Conservation (phyloP, 2,329 filamentous ascomycete species). For the Massarina eburnea region DNA sequence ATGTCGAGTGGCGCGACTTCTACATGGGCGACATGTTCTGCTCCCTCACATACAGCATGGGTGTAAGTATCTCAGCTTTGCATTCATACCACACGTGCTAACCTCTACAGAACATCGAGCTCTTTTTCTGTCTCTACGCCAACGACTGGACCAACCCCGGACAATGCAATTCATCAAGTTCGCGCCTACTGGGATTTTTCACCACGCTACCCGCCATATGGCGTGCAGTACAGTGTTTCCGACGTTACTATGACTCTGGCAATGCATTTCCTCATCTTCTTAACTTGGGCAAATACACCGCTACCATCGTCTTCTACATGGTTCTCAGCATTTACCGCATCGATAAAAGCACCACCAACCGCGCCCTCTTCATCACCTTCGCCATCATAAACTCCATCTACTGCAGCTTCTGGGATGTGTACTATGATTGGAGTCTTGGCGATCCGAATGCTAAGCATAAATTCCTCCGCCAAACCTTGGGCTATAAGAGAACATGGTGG, state of each 20-base stretch:
- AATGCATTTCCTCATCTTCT: conserved; percentile 90
- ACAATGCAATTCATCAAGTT: conserved; percentile 84
- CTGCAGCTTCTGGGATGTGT: conserved; percentile 85
- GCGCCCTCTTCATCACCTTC: conserved; percentile 75
- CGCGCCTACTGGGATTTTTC: conserved; percentile 83
- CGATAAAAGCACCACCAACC: conserved; percentile 58
- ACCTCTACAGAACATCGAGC: conserved; percentile 69
- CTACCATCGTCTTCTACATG: conserved; percentile 78
- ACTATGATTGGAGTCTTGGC: conserved; percentile 95
- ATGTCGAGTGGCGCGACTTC: conserved; percentile 96
- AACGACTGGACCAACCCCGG: conserved; percentile 70
- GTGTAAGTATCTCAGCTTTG: conserved; percentile 58
- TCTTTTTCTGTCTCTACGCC: conserved; percentile 96
- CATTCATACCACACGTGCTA: conserved; percentile 1
- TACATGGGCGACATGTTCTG: conserved; percentile 98
- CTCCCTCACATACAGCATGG: conserved; percentile 86
- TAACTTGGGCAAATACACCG: conserved; percentile 89
- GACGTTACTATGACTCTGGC: conserved; percentile 82
- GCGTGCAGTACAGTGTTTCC: conserved; percentile 86
- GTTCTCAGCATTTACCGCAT: conserved; percentile 84
- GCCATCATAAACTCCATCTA: conserved; percentile 83
- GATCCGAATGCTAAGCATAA: conserved; percentile 70
- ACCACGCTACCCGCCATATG: conserved; percentile 80
- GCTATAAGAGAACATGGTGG: conserved; percentile 74
- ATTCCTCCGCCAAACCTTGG: conserved; percentile 69